These are phyloP conservation scores for Sclerotinia nivalis DNA, from an alignment of 2,329 filamentous ascomycete genomes.

Conservation along the genomic window DNA sequence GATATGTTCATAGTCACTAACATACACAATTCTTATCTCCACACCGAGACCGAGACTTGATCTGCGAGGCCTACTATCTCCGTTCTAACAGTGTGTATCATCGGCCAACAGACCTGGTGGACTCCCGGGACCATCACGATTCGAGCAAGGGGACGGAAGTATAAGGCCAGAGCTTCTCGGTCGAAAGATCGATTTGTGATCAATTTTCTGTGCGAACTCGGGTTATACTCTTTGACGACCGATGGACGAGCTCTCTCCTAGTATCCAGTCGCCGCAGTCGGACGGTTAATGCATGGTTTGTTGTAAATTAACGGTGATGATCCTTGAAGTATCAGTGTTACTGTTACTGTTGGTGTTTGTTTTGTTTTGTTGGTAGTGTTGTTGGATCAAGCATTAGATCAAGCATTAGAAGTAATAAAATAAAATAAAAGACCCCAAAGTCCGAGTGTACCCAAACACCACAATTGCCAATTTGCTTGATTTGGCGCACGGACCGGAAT, in stretches of 20 bases:
- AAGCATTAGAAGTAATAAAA: neutral
- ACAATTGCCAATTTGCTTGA: constrained; percentile 8
- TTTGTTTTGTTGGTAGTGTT: neutral
- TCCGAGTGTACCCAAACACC: neutral
- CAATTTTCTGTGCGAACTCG: constrained; percentile 4
- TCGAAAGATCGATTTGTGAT: neutral
- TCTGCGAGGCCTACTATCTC: neutral
- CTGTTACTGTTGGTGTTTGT: neutral
- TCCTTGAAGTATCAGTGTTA: neutral
- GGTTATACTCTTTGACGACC: neutral
- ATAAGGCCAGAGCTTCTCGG: neutral
- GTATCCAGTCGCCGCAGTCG: neutral
- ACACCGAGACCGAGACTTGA: neutral
- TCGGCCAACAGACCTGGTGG: neutral
- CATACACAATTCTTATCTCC: neutral
- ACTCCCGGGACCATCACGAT: neutral
- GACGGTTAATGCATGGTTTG: neutral
- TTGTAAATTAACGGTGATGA: neutral
- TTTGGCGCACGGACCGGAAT: neutral
- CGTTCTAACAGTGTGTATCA: neutral
- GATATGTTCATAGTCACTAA: neutral
- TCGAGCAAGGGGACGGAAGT: neutral
- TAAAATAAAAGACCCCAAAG: neutral
- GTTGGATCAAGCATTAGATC: constrained; percentile 5
- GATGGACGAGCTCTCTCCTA: neutral